phyloP scores from a whole-genome alignment of 495 filamentous ascomycete genomes.

The Hypoxylon trugodes region DNA sequence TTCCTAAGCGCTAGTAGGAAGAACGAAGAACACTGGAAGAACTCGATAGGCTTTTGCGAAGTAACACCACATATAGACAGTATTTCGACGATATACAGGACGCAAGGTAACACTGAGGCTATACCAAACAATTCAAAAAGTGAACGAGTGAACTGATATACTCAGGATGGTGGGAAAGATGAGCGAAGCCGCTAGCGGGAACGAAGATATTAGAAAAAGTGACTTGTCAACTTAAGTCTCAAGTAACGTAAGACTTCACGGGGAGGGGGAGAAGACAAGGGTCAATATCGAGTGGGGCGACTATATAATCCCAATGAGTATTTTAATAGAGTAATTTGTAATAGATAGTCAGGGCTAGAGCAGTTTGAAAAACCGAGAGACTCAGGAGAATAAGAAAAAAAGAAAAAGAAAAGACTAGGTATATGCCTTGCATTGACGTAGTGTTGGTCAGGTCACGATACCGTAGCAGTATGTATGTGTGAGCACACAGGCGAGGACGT shows the following conservation, averaged over 20 bases:
- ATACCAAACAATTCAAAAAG: background rate
- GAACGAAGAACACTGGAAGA: too few species aligned
- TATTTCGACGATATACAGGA: too few species aligned
- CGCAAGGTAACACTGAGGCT: too few species aligned
- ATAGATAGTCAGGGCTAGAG: conserved; percentile 5
- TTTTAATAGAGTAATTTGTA: too few species aligned
- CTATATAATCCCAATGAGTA: too few species aligned
- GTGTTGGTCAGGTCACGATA: conserved; percentile 25
- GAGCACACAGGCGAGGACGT: too few species aligned
- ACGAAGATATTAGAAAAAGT: conserved; percentile 8
- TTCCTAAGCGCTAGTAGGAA: background rate
- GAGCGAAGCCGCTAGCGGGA: conserved; percentile 6
- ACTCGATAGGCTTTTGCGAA: too few species aligned
- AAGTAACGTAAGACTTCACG: background rate
- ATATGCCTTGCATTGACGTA: conserved; percentile 31
- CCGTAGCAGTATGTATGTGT: conserved; percentile 18
- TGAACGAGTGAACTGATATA: background rate
- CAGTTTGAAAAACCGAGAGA: conserved; percentile 6
- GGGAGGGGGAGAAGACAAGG: background rate
- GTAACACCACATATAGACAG: too few species aligned
- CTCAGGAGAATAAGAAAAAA: conserved; percentile 2
- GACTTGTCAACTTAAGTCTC: conserved; percentile 10
- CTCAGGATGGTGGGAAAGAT: background rate
- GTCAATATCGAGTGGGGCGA: conserved; percentile 16
- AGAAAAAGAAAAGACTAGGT: conserved; percentile 3